These are phyloP conservation scores for Colletotrichum sp. DNA, from an alignment of 2,329 filamentous ascomycete genomes.

Conservation along the genomic window DNA sequence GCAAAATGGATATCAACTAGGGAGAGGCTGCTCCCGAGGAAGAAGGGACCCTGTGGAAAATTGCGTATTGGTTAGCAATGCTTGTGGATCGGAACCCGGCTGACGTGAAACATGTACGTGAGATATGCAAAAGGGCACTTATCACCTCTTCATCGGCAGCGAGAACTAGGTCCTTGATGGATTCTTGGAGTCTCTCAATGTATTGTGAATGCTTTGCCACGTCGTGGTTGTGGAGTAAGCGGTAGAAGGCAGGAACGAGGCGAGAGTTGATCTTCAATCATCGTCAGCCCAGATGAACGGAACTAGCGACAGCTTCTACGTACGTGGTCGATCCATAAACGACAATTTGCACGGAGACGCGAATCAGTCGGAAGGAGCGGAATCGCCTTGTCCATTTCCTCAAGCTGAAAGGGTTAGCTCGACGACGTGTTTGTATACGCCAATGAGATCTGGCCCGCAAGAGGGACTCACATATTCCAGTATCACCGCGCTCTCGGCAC, in stretches of 20 bases:
- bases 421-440: not conserved
- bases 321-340: constrained; percentile 83
- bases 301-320: not conserved
- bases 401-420: constrained; percentile 56
- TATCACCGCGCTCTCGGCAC: constrained; percentile 81
- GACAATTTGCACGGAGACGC: constrained; percentile 73
- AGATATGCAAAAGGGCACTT: not conserved
- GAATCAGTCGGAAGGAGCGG: constrained; percentile 69
- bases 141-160: constrained; percentile 49
- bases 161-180: constrained; percentile 62
- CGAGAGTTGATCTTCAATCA: constrained; percentile 69
- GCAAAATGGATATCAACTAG: constrained; percentile 78
- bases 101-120: not conserved
- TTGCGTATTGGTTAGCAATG: not conserved
- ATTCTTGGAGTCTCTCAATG: constrained; percentile 65
- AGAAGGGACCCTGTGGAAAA: constrained; percentile 66
- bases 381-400: constrained; percentile 69
- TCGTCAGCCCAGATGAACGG: not conserved
- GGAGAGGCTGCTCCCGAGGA: constrained; percentile 57
- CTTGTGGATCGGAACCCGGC: not conserved
- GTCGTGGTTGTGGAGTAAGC: constrained; percentile 71
- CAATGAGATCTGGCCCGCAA: not conserved
- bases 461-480: constrained; percentile 75
- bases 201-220: constrained; percentile 60
- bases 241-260: constrained; percentile 79